Base-by-base conservation (phyloP, 352 stramenopile species). In the Elongisporangium anandrum region DNA sequence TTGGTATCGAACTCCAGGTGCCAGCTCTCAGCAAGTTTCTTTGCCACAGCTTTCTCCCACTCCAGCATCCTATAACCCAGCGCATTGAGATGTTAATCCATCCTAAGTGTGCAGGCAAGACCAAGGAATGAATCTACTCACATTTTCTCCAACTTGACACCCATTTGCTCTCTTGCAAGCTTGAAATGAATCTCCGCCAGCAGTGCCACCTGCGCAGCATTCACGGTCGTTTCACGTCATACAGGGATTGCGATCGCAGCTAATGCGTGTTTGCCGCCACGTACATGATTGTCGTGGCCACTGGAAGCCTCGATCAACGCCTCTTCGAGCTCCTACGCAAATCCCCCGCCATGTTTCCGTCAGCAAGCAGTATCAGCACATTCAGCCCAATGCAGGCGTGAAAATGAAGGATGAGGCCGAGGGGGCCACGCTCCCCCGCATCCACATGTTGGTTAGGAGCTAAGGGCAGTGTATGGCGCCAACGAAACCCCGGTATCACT, bases 111-210 rank as follows among this genome's bases (percentile, higher is more conserved):
- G 17, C n/a, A 13, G 38, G 4, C 10, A 57, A 39, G 22, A 22
- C 39, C 9, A 22, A 10, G 54, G 38, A 29, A 12, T 20, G 5
- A 2, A 45, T 2, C 0, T 1, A 81, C 79, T 41, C 55, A 92
- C 84, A 94, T 92, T 74, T 80, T 83, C 53, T 92, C 81, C 67
- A 90, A 70, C 71, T 94, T 94, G 22, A 85, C 71, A 57, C 75
- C 77, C 24, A 67, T 75, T 52, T 91, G 81, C 58, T 94, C 84
- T 17, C 84, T 75, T 17, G 79, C 72, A 49, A 94, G 69, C 71
- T 92, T 91, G 63, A 83, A 94, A 63, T 94, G 84, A 48, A 94
- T 48, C 70, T 94, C 84, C 13, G 84, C 84, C 54, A 94, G 61
- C 26, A 94, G 64, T 64, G 82, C 69, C 57, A 87, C 54, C 84